These are phyloP conservation scores for Exophiala xenobiotica DNA, from an alignment of 2,329 filamentous ascomycete species.

Conservation along the genomic window DNA sequence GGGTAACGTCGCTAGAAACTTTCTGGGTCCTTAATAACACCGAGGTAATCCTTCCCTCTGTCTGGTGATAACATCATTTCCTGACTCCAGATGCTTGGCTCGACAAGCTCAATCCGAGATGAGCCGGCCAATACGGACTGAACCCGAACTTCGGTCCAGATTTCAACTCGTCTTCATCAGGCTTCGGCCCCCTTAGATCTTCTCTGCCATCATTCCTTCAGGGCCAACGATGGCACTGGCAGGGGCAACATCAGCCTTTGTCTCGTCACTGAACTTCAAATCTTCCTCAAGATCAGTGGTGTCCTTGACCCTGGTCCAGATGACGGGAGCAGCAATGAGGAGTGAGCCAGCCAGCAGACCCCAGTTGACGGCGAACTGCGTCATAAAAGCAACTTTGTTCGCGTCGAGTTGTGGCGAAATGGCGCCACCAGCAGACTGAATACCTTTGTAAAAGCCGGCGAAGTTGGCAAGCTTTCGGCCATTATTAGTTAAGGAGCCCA, in stretches of 20 bases:
- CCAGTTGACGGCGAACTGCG: conserved; percentile 69
- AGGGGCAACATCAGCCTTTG: conserved; percentile 62
- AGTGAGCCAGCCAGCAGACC: conserved; percentile 66
- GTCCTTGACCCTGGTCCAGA: conserved; percentile 74
- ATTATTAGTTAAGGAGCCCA: conserved; percentile 85
- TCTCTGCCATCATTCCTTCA: conserved; percentile 21
- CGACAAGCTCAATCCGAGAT: no score
- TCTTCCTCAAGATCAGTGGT: conserved; percentile 74
- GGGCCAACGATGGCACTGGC: conserved; percentile 16
- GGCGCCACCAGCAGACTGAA: conserved; percentile 75
- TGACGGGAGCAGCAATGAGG: conserved; percentile 71
- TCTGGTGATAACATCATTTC: no score
- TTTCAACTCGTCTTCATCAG: background rate
- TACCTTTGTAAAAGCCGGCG: conserved; percentile 78
- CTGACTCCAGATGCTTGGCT: no score
- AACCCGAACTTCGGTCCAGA: no score
- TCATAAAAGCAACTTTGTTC: conserved; percentile 59
- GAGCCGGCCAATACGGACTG: no score
- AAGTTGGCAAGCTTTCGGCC: conserved; percentile 81
- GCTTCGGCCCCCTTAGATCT: background rate
- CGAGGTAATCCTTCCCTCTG: no score
- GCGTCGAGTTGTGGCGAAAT: conserved; percentile 71
- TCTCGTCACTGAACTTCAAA: conserved; percentile 78
- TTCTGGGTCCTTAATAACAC: no score
- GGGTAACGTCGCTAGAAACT: no score